phyloP scores from a whole-genome alignment of 345 rosid genomes.

The Heritiera littoralis region DNA sequence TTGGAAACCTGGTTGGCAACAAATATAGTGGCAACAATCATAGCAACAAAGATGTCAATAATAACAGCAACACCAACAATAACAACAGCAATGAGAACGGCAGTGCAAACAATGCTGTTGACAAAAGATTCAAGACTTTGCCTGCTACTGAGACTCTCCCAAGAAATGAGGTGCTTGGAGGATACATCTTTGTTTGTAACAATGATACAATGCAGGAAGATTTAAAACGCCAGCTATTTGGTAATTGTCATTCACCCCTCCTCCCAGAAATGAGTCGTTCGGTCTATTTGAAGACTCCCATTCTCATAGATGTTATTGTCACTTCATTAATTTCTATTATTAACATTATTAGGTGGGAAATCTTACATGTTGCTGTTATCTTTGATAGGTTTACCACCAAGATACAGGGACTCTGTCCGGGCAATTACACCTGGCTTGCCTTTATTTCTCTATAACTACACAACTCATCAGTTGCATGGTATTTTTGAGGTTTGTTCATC shows the following conservation, averaged over 20 bases:
- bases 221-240: constrained; percentile 88
- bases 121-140: constrained; percentile 86
- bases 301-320: neutral
- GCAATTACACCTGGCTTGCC: constrained; percentile 98
- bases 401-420: constrained; percentile 95
- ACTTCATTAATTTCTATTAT: constrained; percentile 1
- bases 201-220: constrained; percentile 99
- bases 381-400: constrained; percentile 86
- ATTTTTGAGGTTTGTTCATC: constrained; percentile 84
- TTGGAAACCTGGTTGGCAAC: constrained; percentile 49
- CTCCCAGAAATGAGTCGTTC: neutral
- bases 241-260: constrained; percentile 35
- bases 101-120: constrained; percentile 45
- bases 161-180: constrained; percentile 95
- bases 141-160: constrained; percentile 96
- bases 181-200: constrained; percentile 97
- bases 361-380: constrained; percentile 20
- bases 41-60: constrained; percentile 48
- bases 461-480: constrained; percentile 97
- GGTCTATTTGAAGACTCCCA: neutral
- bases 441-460: constrained; percentile 91
- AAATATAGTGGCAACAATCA: constrained; percentile 66
- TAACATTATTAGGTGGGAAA: neutral
- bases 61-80: constrained; percentile 43
- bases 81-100: constrained; percentile 41